Percentiles rank a stretch among this genome's conserved stretches.
These are phyloP conservation scores for Pterocarpus macrocarpus DNA, from an alignment of 306 rosid genomes.

Conservation along the genomic window DNA sequence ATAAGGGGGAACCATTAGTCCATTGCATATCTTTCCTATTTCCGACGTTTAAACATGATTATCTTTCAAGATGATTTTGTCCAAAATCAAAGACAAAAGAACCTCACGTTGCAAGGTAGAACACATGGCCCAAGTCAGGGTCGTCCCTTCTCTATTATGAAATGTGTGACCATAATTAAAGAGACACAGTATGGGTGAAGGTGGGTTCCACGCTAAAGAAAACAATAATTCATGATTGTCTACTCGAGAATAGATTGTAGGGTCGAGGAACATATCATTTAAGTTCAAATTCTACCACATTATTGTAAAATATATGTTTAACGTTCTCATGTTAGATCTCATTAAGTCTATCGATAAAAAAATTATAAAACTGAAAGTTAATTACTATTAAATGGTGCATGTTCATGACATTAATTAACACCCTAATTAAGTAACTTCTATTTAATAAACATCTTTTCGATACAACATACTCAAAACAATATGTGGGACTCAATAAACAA, in stretches of 20 bases:
- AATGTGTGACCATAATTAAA: conserved; percentile 38
- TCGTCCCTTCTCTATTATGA: conserved; percentile 9
- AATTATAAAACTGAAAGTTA: too few relatives aligned
- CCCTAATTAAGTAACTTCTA: too few relatives aligned
- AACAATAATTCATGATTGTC: conserved; percentile 41
- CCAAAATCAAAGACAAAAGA: background rate
- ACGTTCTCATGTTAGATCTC: too few relatives aligned
- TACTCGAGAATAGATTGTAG: conserved; percentile 36
- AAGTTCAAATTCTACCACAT: conserved; percentile 8
- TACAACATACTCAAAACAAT: too few relatives aligned
- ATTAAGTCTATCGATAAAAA: too few relatives aligned
- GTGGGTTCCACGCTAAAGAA: conserved; percentile 48
- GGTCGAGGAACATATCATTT: conserved; percentile 28
- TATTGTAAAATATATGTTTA: background rate
- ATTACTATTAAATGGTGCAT: too few relatives aligned
- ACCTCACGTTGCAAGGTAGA: background rate
- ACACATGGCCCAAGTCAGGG: conserved; percentile 17
- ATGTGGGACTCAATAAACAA: too few relatives aligned
- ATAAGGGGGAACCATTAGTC: background rate
- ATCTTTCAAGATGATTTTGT: conserved; percentile 10
- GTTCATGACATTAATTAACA: too few relatives aligned
- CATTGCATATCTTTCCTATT: background rate
- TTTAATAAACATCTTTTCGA: too few relatives aligned
- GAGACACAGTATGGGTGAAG: conserved; percentile 18
- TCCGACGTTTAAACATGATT: conserved; percentile 5